Base-by-base conservation (phyloP, 1,139 yeast species). In the Sugiyamaella pinicola region DNA sequence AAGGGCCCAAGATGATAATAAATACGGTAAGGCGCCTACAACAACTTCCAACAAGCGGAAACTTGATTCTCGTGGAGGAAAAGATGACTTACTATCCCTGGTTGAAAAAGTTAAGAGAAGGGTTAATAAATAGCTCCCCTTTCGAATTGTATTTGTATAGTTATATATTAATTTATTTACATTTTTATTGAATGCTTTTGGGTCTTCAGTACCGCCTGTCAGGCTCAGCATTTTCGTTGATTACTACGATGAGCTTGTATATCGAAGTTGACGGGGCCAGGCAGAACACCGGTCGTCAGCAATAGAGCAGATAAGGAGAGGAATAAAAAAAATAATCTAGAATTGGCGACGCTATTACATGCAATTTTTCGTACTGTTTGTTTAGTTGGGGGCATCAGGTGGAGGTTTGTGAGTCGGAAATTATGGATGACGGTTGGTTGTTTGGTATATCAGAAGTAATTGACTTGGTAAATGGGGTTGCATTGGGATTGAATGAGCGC, bases 1-100 rank as follows among this genome's bases (percentile, higher is more conserved):
- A 65, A 79, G 95, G 37, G 56, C 61, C 5, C 58, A 54, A 39
- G 49, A 34, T 15, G 55, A 26, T 15, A 51, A 47, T 34, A 47
- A 37, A 2, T 19, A 40, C n/a, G 43, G 18, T n/a, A 37, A 21
- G 2, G 21, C 39, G 15, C 19, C 45, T 13, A 39, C 34, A 18
- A 13, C 49, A 2, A 46, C 41, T 26, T 42, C 55, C 15, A 44
- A 41, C 10, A 57, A 58, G 28, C 38, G 55, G 17, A 51, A 51
- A 40, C 24, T 31, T 7, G 52, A 51, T 53, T 39, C 49, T 19
- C 46, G 28, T 12, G 44, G 52, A 18, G 55, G 57, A 5, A 53
- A 48, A 31, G 61, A 54, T 49, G 59, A 62, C 28, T 49, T 62
- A 22, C 55, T 54, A 26, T 52, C 60, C 15, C 55, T 66, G 26